Percentiles rank a stretch among this genome's conserved stretches.
Conservation (phyloP, 257 asterid species). For the Apocynum venetum region DNA sequence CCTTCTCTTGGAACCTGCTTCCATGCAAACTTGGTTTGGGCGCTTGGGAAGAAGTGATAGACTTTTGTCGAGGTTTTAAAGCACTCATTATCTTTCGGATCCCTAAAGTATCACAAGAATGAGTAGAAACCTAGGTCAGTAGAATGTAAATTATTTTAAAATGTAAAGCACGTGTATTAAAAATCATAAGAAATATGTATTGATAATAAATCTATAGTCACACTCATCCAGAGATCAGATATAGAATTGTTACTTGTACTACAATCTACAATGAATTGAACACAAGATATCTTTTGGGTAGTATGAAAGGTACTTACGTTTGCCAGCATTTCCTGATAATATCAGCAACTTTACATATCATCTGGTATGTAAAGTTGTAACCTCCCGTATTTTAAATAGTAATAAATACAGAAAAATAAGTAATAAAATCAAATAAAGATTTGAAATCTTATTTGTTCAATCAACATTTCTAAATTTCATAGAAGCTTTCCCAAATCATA, state of each 20-base stretch:
- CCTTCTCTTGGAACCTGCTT: constrained; percentile 46
- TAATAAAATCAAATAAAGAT: no score
- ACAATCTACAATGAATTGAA: background rate
- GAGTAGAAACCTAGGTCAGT: background rate
- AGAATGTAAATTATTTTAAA: no score
- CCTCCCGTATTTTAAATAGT: no score
- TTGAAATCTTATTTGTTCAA: no score
- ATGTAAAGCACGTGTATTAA: background rate
- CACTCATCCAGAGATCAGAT: background rate
- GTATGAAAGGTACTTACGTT: constrained; percentile 51
- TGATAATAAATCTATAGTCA: background rate
- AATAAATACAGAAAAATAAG: no score
- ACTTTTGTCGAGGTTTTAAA: constrained; percentile 78
- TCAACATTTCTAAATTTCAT: no score
- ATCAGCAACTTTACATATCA: constrained; percentile 53
- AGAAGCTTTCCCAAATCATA: no score
- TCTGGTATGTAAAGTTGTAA: constrained; percentile 61
- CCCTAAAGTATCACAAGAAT: constrained; percentile 38
- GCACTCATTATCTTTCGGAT: constrained; percentile 92
- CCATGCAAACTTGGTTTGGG: constrained; percentile 32
- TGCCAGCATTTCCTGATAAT: constrained; percentile 83
- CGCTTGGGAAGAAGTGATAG: constrained; percentile 50
- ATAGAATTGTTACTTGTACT: background rate
- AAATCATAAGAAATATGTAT: no score
- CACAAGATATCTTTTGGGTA: background rate